A percentile compares a stretch with the other conserved stretches of the same genome.
Conservation (phyloP, 106 monocot species). For the Dendrobium officinale region DNA sequence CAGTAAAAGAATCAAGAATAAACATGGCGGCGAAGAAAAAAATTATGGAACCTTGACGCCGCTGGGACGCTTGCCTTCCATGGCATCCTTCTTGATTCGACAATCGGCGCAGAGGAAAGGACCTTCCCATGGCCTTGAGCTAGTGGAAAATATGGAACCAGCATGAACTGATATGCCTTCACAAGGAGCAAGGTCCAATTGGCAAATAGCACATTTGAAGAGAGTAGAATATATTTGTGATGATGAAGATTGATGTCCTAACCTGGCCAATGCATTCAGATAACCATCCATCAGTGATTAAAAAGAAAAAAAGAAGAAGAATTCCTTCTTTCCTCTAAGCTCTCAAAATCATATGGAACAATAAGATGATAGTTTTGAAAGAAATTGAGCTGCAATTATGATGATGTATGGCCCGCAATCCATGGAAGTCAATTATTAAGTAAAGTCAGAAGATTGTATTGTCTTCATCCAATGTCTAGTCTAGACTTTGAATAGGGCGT, state of each 20-base stretch:
- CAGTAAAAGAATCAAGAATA: slow-evolving; percentile 4
- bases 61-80: slow-evolving; percentile 62
- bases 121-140: slow-evolving; percentile 92
- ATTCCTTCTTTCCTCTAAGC: too few relatives aligned
- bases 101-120: slow-evolving; percentile 89
- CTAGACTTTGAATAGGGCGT: too few relatives aligned
- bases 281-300: too few relatives aligned
- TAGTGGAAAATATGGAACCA: slow-evolving; percentile 85
- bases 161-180: slow-evolving; percentile 97
- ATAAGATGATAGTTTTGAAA: too few relatives aligned
- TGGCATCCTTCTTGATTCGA: slow-evolving; percentile 81
- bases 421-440: too few relatives aligned
- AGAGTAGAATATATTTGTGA: slow-evolving; percentile 34
- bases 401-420: too few relatives aligned
- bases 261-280: slow-evolving; percentile 26
- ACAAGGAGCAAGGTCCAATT: slow-evolving; percentile 68
- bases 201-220: slow-evolving; percentile 90
- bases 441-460: too few relatives aligned
- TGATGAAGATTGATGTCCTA: slow-evolving; percentile 52
- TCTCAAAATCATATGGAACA: too few relatives aligned
- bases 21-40: not conserved
- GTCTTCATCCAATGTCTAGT: too few relatives aligned
- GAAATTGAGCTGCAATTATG: too few relatives aligned
- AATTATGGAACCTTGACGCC: slow-evolving; percentile 44
- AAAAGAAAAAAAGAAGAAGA: too few relatives aligned